phyloP scores from a whole-genome alignment of 805 yeast species.

The Hemisphaericaspora nanyangensis region DNA sequence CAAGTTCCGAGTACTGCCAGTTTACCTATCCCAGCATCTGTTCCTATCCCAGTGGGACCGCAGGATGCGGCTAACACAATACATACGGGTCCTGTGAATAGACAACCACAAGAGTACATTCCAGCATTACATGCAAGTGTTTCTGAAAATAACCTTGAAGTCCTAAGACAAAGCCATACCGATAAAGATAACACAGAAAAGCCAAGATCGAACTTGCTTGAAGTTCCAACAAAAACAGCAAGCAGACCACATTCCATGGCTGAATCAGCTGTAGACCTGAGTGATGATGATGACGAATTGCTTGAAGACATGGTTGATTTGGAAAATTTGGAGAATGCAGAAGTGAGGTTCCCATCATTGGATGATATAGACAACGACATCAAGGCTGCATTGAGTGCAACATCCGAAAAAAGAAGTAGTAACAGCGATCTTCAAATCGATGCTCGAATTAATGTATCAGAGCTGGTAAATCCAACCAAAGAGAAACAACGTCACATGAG shows the following conservation, averaged over 20 bases:
- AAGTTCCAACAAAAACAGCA: neutral
- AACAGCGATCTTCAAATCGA: neutral
- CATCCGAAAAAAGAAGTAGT: neutral
- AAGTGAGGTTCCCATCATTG: conserved; percentile 50
- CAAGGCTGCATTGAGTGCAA: neutral
- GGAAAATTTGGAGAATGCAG: conserved; percentile 42
- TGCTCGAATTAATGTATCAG: too few species aligned
- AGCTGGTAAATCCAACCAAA: neutral
- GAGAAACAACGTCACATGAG: neutral
- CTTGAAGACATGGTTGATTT: conserved; percentile 27
- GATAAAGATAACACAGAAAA: too few species aligned
- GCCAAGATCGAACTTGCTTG: neutral
- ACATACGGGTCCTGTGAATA: too few species aligned
- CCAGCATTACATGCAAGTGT: neutral
- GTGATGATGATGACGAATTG: conserved; percentile 1
- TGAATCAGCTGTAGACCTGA: neutral
- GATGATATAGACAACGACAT: conserved; percentile 22
- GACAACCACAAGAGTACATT: too few species aligned
- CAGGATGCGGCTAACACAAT: neutral
- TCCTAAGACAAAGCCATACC: neutral
- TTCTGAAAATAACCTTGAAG: neutral
- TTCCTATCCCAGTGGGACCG: neutral
- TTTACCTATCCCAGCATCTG: neutral
- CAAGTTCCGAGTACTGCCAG: conserved; percentile 3
- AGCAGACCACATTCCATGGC: neutral